Percentiles rank a stretch among this genome's conserved stretches.
phyloP scores from a whole-genome alignment of 805 yeast genomes.

The Candida orba region DNA sequence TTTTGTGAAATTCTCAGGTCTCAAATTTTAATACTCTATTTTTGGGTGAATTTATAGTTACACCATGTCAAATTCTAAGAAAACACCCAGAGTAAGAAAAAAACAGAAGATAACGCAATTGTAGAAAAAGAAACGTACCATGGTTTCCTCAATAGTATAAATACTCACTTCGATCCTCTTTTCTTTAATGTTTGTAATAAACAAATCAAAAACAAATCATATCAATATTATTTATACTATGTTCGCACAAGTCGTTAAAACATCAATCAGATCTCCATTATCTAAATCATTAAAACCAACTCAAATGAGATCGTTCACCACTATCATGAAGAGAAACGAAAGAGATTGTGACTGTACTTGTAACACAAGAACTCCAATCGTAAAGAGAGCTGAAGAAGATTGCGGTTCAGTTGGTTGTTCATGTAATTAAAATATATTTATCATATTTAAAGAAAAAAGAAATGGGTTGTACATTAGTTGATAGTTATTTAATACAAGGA shows the following conservation, averaged over 20 bases:
- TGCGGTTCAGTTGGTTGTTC: constrained; percentile 24
- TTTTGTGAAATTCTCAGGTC: too few relatives aligned
- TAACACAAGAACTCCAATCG: constrained; percentile 8
- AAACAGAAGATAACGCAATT: too few relatives aligned
- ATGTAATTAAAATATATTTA: constrained; percentile 8
- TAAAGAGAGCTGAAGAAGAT: constrained; percentile 20
- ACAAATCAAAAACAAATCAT: too few relatives aligned
- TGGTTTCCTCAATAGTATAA: too few relatives aligned
- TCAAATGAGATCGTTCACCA: constrained; percentile 8
- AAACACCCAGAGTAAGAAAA: too few relatives aligned
- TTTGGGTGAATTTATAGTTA: too few relatives aligned
- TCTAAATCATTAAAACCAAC: constrained; percentile 1
- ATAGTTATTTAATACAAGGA: background rate
- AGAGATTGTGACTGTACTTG: constrained; percentile 26
- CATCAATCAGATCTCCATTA: constrained; percentile 11
- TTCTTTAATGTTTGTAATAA: too few relatives aligned
- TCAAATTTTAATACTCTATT: too few relatives aligned
- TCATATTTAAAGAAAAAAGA: background rate
- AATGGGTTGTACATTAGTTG: constrained; percentile 1
- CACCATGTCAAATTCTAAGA: too few relatives aligned
- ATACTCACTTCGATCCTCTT: too few relatives aligned
- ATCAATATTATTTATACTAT: too few relatives aligned
- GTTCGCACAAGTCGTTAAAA: constrained; percentile 7
- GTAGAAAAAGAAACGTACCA: too few relatives aligned
- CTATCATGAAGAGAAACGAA: constrained; percentile 11